Evolutionary conservation across 345 rosid species (phyloP).

Genomic region (Brassica cretica): DNA sequence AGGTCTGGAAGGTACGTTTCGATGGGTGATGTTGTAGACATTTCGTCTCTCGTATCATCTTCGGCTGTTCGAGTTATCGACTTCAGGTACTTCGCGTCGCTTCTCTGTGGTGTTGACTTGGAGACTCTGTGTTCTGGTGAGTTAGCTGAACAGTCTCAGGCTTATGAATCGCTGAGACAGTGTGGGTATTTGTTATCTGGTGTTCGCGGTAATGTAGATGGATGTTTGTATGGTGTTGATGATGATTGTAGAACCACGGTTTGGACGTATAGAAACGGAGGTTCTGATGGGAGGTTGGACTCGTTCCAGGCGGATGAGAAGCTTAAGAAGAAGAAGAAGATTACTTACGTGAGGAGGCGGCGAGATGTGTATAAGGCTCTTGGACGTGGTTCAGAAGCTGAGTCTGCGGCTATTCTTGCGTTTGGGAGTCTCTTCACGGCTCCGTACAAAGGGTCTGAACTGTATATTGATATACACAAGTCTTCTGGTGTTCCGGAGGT

Average conservation of each 20-base stretch:
- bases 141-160: slow-evolving; percentile 31
- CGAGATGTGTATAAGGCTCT: slow-evolving; percentile 61
- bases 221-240: slow-evolving; percentile 66
- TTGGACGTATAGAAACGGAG: slow-evolving; percentile 68
- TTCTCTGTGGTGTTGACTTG: slow-evolving; percentile 61
- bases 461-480: slow-evolving; percentile 58
- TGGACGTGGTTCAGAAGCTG: slow-evolving; percentile 77
- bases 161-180: slow-evolving; percentile 55
- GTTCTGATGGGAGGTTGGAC: slow-evolving; percentile 61
- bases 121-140: slow-evolving; percentile 49
- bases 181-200: slow-evolving; percentile 76
- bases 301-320: slow-evolving; percentile 78
- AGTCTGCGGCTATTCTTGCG: slow-evolving; percentile 60
- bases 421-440: slow-evolving; percentile 90
- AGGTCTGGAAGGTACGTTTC: slow-evolving; percentile 68
- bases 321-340: slow-evolving; percentile 74
- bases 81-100: slow-evolving; percentile 72
- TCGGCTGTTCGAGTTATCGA: slow-evolving; percentile 61
- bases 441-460: slow-evolving; percentile 76
- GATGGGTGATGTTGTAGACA: slow-evolving; percentile 74
- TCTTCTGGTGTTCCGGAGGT: slow-evolving; percentile 49
- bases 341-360: slow-evolving; percentile 63
- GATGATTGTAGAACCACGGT: slow-evolving; percentile 86
- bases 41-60: slow-evolving; percentile 62
- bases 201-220: slow-evolving; percentile 55